phyloP scores from a whole-genome alignment of 2,329 filamentous ascomycete species.

The Colletotrichum agaves region DNA sequence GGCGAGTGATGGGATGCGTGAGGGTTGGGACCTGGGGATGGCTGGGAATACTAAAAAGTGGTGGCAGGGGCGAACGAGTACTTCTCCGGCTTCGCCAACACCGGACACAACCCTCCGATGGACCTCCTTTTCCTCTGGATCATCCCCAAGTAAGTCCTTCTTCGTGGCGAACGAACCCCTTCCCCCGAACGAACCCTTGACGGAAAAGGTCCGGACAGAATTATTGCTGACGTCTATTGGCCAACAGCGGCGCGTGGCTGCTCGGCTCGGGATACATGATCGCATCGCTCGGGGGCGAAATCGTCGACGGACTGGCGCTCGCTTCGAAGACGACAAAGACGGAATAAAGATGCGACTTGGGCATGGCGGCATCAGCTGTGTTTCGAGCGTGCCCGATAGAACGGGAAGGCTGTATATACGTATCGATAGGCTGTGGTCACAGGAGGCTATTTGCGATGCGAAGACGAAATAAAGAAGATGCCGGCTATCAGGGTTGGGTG shows the following conservation, averaged over 20 bases:
- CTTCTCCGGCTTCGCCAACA: conserved; percentile 65
- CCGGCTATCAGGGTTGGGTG: too few species aligned
- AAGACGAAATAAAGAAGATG: too few species aligned
- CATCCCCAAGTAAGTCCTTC: conserved; percentile 63
- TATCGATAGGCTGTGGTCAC: too few species aligned
- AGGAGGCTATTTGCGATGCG: too few species aligned
- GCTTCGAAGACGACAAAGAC: conserved; percentile 52
- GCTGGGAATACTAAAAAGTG: background rate
- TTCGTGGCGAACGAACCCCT: background rate
- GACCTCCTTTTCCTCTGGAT: conserved; percentile 65
- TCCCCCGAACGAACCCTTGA: background rate
- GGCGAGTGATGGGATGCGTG: background rate
- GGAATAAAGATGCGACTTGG: conserved; percentile 46
- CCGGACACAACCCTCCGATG: conserved; percentile 62
- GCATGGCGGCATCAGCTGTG: background rate
- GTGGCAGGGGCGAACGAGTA: conserved; percentile 65
- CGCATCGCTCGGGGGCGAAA: conserved; percentile 58
- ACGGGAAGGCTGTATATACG: too few species aligned
- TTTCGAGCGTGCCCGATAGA: too few species aligned
- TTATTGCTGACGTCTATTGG: background rate
- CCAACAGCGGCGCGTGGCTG: conserved; percentile 64
- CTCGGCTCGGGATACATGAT: conserved; percentile 64
- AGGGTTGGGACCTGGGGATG: too few species aligned
- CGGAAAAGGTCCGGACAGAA: background rate
- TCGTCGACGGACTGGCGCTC: conserved; percentile 57